phyloP scores from a whole-genome alignment of 2,329 filamentous ascomycete species.

The Hirsutella rhossiliensis region DNA sequence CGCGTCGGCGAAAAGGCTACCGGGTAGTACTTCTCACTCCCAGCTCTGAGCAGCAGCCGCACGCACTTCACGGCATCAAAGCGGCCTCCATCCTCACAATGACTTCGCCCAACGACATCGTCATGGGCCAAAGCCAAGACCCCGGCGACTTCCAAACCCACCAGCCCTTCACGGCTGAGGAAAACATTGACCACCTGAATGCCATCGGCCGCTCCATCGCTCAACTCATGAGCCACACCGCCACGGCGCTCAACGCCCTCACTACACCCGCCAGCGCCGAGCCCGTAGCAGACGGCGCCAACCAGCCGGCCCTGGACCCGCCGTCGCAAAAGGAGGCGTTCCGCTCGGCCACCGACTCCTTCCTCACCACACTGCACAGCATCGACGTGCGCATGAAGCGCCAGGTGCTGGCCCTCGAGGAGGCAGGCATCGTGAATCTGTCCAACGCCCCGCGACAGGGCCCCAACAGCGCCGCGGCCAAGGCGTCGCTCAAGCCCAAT shows the following conservation, averaged over 20 bases:
- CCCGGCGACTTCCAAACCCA: conserved; percentile 15
- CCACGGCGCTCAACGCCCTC: conserved; percentile 32
- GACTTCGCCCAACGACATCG: conserved; percentile 17
- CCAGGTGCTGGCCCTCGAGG: conserved; percentile 63
- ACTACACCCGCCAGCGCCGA: conserved; percentile 17
- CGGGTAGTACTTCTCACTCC: too few species aligned
- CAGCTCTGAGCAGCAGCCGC: too few species aligned
- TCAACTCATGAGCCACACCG: conserved; percentile 29
- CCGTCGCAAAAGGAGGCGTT: conserved; percentile 43
- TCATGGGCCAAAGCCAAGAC: conserved; percentile 14
- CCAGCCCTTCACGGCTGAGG: conserved; percentile 55
- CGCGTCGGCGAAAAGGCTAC: too few species aligned
- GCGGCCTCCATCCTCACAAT: conserved; percentile 9
- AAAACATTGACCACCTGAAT: conserved; percentile 71
- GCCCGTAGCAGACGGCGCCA: conserved; percentile 5
- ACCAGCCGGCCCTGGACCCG: conserved; percentile 21
- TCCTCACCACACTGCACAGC: conserved; percentile 60
- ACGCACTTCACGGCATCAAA: too few species aligned
- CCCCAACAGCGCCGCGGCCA: conserved; percentile 20
- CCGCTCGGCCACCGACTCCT: conserved; percentile 49
- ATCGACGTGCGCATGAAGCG: conserved; percentile 61
- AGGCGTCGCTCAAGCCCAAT: conserved; percentile 37
- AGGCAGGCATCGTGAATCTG: conserved; percentile 60
- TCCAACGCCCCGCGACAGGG: conserved; percentile 20
- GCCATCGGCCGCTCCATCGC: conserved; percentile 56